These are phyloP conservation scores for Aristolochia fimbriata DNA, from an alignment of 164 flowering plant species.

Conservation along the genomic window DNA sequence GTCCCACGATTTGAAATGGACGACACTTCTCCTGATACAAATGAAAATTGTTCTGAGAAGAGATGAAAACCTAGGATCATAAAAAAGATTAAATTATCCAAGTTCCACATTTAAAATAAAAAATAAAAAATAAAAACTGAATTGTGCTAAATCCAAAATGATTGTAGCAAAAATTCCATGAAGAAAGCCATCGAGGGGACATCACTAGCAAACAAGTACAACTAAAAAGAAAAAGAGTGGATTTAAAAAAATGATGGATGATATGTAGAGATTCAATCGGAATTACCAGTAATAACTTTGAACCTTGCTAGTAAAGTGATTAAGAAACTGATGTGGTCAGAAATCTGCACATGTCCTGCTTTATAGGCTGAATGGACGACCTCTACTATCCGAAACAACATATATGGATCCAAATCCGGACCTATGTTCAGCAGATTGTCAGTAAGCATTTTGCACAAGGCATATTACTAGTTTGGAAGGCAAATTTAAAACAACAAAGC, in stretches of 20 bases:
- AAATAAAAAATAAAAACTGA: no score
- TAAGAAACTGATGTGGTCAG: conserved; percentile 61
- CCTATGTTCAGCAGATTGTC: conserved; percentile 28
- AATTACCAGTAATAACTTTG: conserved; percentile 45
- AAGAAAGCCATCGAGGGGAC: no score
- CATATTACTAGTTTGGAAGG: neutral
- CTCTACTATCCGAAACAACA: conserved; percentile 55
- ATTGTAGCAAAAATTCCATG: no score
- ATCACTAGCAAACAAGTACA: no score
- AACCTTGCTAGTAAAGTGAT: conserved; percentile 52
- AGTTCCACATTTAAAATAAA: no score
- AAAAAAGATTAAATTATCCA: no score
- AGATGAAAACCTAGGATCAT: no score
- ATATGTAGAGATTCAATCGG: no score
- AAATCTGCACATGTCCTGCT: conserved; percentile 55
- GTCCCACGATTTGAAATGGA: conserved; percentile 24
- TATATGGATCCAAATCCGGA: conserved; percentile 41
- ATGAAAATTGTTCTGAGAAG: no score
- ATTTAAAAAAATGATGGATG: no score
- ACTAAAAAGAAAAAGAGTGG: no score
- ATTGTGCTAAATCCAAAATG: no score
- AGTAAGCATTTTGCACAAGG: neutral
- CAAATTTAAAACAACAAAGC: neutral
- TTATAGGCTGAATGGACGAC: conserved; percentile 60
- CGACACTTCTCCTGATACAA: conserved; percentile 11